Evolutionary conservation across 805 yeast species (phyloP).

Genomic region (Zygoascus bituminiphila): DNA sequence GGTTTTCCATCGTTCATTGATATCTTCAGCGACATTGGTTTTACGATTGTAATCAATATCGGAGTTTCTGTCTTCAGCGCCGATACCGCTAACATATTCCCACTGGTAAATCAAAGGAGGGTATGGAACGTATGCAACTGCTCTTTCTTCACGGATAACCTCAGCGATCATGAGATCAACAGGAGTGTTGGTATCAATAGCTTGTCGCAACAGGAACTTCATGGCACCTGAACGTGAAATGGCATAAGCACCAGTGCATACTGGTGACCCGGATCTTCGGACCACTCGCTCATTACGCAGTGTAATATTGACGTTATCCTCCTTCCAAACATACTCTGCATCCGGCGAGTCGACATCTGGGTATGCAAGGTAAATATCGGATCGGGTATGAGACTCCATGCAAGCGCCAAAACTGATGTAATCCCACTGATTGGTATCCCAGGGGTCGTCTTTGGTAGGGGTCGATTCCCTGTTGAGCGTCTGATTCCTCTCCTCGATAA

Average conservation of each 20-base stretch:
- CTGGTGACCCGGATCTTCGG: conserved; percentile 4
- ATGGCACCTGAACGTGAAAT: conserved; percentile 10
- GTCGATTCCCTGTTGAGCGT: neutral
- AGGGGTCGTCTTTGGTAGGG: conserved; percentile 8
- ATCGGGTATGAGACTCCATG: neutral
- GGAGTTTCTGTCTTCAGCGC: conserved; percentile 6
- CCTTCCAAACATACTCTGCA: neutral
- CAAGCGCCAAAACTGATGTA: conserved; percentile 8
- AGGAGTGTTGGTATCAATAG: conserved; percentile 9
- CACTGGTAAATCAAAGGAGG: conserved; percentile 12
- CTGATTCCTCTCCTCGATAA: neutral
- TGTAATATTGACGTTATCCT: neutral
- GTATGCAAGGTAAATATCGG: conserved; percentile 2
- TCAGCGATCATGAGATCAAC: conserved; percentile 9
- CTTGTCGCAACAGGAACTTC: conserved; percentile 8
- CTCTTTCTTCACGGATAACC: conserved; percentile 4
- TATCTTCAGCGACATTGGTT: neutral
- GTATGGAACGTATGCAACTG: conserved; percentile 7
- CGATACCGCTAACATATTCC: conserved; percentile 10
- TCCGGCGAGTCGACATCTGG: conserved; percentile 1
- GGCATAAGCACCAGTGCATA: conserved; percentile 13
- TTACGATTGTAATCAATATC: neutral
- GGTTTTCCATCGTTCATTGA: conserved; percentile 4
- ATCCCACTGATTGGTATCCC: conserved; percentile 9
- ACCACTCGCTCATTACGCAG: conserved; percentile 5